A percentile compares a stretch with the other conserved stretches of the same genome.
Evolutionary conservation across 2,329 filamentous ascomycete genomes (phyloP).

Genomic region (Fusarium sacchari): DNA sequence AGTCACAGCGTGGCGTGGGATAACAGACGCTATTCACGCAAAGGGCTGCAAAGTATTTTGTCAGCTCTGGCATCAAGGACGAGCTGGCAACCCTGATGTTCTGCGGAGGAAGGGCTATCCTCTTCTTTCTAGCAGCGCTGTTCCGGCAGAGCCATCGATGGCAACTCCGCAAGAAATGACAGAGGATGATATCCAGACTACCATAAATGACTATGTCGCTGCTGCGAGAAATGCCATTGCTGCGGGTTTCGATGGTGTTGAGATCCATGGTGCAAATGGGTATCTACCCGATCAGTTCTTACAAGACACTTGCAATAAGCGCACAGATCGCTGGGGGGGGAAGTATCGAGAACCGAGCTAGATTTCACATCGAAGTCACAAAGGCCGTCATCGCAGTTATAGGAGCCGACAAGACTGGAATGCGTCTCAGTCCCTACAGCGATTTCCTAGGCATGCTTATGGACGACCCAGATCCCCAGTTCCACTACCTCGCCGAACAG

Average conservation of each 20-base stretch:
- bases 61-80: neutral
- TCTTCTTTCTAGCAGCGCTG: neutral
- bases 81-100: neutral
- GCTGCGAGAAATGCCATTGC: neutral
- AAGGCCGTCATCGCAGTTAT: neutral
- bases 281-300: neutral
- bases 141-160: neutral
- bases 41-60: neutral
- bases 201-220: neutral
- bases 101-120: neutral
- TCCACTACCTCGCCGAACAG: neutral
- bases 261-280: neutral
- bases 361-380: neutral
- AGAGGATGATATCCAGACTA: neutral
- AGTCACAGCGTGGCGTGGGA: neutral
- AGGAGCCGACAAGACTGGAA: neutral
- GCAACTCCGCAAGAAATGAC: neutral
- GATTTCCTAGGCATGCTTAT: neutral
- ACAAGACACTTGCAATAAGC: neutral
- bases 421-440: neutral
- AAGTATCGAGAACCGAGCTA: neutral
- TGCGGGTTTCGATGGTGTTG: neutral
- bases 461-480: neutral
- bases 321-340: neutral
- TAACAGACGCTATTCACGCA: accelerated